phyloP scores from a whole-genome alignment of 1,284 basidiomycete genomes.

The Puccinia brachypodii region DNA sequence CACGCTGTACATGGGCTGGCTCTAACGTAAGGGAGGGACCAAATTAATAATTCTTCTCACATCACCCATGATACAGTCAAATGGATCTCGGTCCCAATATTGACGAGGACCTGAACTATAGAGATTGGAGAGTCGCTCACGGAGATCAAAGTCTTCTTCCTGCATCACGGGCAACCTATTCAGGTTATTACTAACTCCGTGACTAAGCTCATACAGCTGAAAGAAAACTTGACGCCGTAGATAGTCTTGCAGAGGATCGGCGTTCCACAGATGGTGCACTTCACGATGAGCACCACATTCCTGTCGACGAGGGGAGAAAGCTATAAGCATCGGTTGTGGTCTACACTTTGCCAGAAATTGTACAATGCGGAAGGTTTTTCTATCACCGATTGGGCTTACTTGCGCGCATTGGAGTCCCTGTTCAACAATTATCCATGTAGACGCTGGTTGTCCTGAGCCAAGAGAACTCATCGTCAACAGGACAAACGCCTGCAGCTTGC shows the following conservation, averaged over 20 bases:
- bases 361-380: background rate
- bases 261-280: slow-evolving; percentile 12
- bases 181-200: background rate
- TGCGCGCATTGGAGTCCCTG: slow-evolving; percentile 11
- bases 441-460: background rate
- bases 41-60: background rate
- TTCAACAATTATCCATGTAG: slow-evolving; percentile 20
- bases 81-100: background rate
- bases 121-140: background rate
- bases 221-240: slow-evolving; percentile 36
- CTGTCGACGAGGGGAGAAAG: background rate
- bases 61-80: background rate
- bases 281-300: slow-evolving; percentile 42
- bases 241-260: slow-evolving; percentile 28
- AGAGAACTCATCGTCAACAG: slow-evolving; percentile 2
- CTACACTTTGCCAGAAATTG: background rate
- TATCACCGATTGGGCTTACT: background rate
- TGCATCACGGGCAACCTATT: background rate
- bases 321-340: background rate
- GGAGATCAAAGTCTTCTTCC: slow-evolving; percentile 35
- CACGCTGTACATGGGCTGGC: background rate
- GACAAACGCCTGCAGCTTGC: slow-evolving; percentile 14
- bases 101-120: background rate
- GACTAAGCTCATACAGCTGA: background rate
- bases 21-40: background rate